Conservation (phyloP, 1,139 yeast species). For the Pichia sp. region DNA sequence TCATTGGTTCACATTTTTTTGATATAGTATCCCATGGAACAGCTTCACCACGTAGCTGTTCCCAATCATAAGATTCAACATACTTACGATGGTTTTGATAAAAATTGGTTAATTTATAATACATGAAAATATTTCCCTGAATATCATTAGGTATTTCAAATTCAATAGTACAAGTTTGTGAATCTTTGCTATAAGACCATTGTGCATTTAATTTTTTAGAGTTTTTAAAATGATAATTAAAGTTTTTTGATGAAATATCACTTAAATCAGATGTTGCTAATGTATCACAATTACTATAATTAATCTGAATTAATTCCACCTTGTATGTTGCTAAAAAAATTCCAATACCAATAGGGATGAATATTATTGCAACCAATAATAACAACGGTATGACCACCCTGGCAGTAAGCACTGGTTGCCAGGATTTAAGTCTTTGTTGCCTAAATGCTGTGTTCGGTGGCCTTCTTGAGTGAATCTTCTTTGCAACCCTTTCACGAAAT, state of each 20-base stretch:
- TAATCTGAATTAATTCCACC: slow-evolving; percentile 52
- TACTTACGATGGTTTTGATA: slow-evolving; percentile 75
- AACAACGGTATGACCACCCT: slow-evolving; percentile 67
- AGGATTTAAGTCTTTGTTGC: slow-evolving; percentile 69
- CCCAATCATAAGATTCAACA: slow-evolving; percentile 62
- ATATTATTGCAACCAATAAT: slow-evolving; percentile 54
- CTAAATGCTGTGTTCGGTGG: slow-evolving; percentile 78
- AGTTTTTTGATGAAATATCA: slow-evolving; percentile 46
- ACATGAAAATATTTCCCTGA: slow-evolving; percentile 55
- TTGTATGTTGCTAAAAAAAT: slow-evolving; percentile 51
- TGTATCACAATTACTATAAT: slow-evolving; percentile 52
- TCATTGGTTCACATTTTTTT: slow-evolving; percentile 56
- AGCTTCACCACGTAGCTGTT: slow-evolving; percentile 60
- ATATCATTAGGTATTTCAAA: slow-evolving; percentile 56
- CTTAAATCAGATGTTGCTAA: slow-evolving; percentile 35
- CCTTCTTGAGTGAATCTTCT: slow-evolving; percentile 47
- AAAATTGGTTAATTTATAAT: slow-evolving; percentile 67
- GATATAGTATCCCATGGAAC: slow-evolving; percentile 41
- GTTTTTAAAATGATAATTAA: slow-evolving; percentile 45
- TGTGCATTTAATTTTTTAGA: slow-evolving; percentile 35
- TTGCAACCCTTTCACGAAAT: slow-evolving; percentile 24
- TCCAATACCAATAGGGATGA: slow-evolving; percentile 71
- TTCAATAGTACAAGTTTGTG: slow-evolving; percentile 43
- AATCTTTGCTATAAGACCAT: slow-evolving; percentile 47
- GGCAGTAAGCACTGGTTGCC: slow-evolving; percentile 80